Evolutionary conservation across 208 protist genomes (phyloP), one percentile per base, ranked within the genome.

Genomic region (Trypanosoma platydactyli): DNA sequence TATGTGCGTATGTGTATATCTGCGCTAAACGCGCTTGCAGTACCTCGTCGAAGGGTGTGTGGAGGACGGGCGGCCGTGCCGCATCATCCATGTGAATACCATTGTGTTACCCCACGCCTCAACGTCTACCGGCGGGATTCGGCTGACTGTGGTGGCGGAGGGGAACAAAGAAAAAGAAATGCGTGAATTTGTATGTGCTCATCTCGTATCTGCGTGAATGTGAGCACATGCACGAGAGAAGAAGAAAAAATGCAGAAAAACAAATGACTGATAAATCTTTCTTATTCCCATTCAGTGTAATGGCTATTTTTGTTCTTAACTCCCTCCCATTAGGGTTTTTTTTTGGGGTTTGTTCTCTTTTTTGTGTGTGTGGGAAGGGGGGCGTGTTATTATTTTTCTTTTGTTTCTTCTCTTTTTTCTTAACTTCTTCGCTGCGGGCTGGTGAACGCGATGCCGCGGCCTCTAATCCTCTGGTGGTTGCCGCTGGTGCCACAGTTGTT

Each of bases 321-420:
- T 27, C 5, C 11, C 42, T 30, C 25, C 15, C 22, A 11, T 5
- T 12, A 29, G 16, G 1, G 48, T 42, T 46, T 40, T 56, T 56
- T 63, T 54, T 41, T 64, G 38, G 33, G 49, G 62, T 55, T 49
- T 52, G 15, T n/a, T 22, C 63, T 41, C 42, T 45, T 56, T 7
- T 57, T n/a, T 73, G n/a, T n/a, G n/a, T n/a, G n/a, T n/a, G n/a
- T n/a, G n/a, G n/a, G n/a, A n/a, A n/a, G n/a, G n/a, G n/a, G n/a
- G n/a, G n/a, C n/a, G n/a, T n/a, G n/a, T 64, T 58, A 50, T 49
- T 55, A 50, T 27, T 16, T 41, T n/a, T n/a, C 18, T 54, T 64
- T 44, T 29, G 16, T 44, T 33, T 54, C 57, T 27, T 54, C 0
- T 70, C 24, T 35, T 51, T 25, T 13, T 20, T 5, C 18, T 25